Evolutionary conservation across 176 grass and related monocot species (phyloP).

Genomic region (Melocanna baccifera): DNA sequence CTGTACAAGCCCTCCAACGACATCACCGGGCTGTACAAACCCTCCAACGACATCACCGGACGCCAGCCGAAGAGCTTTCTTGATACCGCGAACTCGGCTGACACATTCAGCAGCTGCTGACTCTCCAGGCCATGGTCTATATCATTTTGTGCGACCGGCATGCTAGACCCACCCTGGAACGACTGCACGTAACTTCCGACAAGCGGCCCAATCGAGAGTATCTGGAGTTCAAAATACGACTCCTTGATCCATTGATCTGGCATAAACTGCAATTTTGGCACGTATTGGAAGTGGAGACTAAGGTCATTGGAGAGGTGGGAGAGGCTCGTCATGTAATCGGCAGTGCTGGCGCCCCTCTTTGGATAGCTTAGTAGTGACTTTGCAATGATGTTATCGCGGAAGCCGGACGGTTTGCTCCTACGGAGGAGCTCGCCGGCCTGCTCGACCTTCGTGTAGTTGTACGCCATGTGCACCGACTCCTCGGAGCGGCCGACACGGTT

Average conservation of each 20-base stretch:
- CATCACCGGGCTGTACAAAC: slow-evolving; percentile 70
- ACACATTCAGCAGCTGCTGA: slow-evolving; percentile 36
- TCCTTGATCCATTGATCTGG: background rate
- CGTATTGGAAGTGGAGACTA: slow-evolving; percentile 21
- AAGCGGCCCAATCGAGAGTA: background rate
- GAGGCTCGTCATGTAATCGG: slow-evolving; percentile 11
- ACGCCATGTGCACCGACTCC: slow-evolving; percentile 14
- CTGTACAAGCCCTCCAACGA: slow-evolving; percentile 88
- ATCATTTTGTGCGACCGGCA: too few relatives aligned
- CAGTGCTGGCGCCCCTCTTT: background rate
- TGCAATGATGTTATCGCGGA: slow-evolving; percentile 49
- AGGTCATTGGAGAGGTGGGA: slow-evolving; percentile 64
- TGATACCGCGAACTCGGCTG: slow-evolving; percentile 18
- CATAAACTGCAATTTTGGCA: background rate
- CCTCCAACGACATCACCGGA: slow-evolving; percentile 58
- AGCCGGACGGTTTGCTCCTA: slow-evolving; percentile 59
- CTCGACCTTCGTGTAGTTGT: slow-evolving; percentile 55
- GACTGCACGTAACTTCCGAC: background rate
- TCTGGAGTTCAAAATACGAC: background rate
- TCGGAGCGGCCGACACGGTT: background rate
- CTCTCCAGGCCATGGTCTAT: background rate
- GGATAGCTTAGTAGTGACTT: slow-evolving; percentile 87
- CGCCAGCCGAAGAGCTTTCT: background rate
- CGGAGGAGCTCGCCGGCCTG: slow-evolving; percentile 50
- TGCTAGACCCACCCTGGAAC: background rate